Conservation (phyloP, 2,329 filamentous ascomycete genomes). For the Pseudocercospora eumusae region DNA sequence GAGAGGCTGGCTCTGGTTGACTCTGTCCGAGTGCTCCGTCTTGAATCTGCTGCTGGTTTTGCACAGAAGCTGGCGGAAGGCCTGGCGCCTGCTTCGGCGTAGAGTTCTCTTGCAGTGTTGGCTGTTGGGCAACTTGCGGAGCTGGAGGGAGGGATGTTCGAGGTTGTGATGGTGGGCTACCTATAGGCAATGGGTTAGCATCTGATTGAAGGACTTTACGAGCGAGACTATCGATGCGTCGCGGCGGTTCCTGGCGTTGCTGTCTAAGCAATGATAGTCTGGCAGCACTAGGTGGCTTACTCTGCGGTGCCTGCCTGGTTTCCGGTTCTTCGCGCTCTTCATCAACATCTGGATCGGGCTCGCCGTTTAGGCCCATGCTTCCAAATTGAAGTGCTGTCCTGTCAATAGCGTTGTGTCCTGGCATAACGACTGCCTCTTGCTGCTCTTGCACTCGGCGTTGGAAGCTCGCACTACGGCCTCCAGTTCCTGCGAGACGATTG, state of each 20-base stretch:
- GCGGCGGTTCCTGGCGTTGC: not conserved
- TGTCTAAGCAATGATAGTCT: not conserved
- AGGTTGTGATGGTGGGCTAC: conserved; percentile 79
- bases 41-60: conserved; percentile 46
- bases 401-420: conserved; percentile 91
- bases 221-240: not conserved
- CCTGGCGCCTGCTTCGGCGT: conserved; percentile 63
- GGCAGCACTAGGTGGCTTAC: conserved; percentile 42
- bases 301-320: conserved; percentile 90
- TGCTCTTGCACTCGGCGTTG: conserved; percentile 88
- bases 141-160: conserved; percentile 83
- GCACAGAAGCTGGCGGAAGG: conserved; percentile 61
- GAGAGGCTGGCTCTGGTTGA: conserved; percentile 52
- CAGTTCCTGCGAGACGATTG: conserved; percentile 69
- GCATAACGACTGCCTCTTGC: conserved; percentile 97
- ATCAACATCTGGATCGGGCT: conserved; percentile 76
- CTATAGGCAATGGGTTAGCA: not conserved
- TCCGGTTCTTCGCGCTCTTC: conserved; percentile 93
- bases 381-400: conserved; percentile 93
- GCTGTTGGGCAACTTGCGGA: conserved; percentile 48
- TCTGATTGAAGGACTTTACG: not conserved
- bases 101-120: conserved; percentile 43
- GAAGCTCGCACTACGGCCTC: conserved; percentile 72
- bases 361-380: conserved; percentile 85
- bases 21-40: conserved; percentile 53